Conservation (phyloP, 768 basidiomycete genomes). For the Russula ochroleuca region DNA sequence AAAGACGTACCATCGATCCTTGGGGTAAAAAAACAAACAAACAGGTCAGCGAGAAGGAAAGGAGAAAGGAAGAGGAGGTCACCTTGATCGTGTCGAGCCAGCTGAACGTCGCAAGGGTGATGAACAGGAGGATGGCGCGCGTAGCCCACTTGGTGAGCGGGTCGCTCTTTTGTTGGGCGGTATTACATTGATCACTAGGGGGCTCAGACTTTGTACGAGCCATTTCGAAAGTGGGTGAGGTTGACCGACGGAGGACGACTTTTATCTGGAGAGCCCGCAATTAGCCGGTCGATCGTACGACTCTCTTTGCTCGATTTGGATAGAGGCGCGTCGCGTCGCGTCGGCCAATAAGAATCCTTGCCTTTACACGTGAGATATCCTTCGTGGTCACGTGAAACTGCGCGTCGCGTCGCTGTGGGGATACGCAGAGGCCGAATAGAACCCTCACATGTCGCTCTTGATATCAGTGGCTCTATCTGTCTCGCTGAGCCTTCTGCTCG, state of each 20-base stretch:
- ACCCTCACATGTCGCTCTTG: too few relatives aligned
- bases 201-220: background rate
- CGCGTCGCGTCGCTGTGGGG: too few relatives aligned
- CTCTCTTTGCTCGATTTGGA: background rate
- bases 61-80: too few relatives aligned
- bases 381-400: background rate
- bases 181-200: background rate
- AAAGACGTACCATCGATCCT: constrained; percentile 88
- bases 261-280: background rate
- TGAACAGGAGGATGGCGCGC: constrained; percentile 9
- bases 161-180: background rate
- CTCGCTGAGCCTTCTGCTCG: too few relatives aligned
- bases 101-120: constrained; percentile 16
- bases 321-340: background rate
- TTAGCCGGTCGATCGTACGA: background rate
- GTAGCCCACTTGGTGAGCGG: constrained; percentile 20
- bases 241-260: background rate
- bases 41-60: too few relatives aligned
- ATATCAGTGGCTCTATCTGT: too few relatives aligned
- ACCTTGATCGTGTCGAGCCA: constrained; percentile 28
- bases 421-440: too few relatives aligned
- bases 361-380: too few relatives aligned
- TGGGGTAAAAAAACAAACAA: background rate
- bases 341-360: background rate
- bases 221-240: background rate